Conservation (phyloP, 306 rosid genomes). For the Arachis hypogaea region DNA sequence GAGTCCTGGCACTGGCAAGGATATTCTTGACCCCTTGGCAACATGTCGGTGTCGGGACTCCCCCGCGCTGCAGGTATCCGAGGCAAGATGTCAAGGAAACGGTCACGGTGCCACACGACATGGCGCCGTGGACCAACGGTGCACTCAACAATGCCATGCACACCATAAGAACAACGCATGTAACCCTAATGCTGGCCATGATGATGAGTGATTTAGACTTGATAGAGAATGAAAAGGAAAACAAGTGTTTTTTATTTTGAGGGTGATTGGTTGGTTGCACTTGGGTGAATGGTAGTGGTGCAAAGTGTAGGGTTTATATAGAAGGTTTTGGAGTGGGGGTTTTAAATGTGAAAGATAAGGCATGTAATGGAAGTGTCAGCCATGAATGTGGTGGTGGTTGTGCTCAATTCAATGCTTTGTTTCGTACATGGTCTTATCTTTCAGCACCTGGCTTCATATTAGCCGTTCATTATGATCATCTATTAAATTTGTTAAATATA, state of each 20-base stretch:
- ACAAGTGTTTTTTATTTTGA: too few species aligned
- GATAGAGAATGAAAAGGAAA: too few species aligned
- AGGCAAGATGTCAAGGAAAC: neutral
- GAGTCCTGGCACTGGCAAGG: too few species aligned
- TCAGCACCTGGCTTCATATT: constrained; percentile 23
- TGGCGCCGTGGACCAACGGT: neutral
- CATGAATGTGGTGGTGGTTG: constrained; percentile 12
- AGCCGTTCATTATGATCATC: too few species aligned
- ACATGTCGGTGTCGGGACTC: too few species aligned
- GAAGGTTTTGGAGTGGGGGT: neutral
- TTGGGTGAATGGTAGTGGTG: neutral
- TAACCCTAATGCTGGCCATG: too few species aligned
- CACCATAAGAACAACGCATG: neutral
- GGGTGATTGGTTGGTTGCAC: neutral
- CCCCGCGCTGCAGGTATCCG: too few species aligned
- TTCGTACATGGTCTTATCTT: neutral
- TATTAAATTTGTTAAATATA: too few species aligned
- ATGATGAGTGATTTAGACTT: too few species aligned
- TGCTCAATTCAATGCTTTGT: neutral
- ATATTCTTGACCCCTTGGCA: too few species aligned
- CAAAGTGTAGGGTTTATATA: constrained; percentile 2
- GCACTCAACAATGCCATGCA: neutral
- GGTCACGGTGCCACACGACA: neutral
- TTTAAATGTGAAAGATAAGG: neutral
- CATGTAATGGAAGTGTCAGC: neutral